These are phyloP conservation scores for Adansonia grandidieri DNA, from an alignment of 441 rosid genomes.

Conservation along the genomic window DNA sequence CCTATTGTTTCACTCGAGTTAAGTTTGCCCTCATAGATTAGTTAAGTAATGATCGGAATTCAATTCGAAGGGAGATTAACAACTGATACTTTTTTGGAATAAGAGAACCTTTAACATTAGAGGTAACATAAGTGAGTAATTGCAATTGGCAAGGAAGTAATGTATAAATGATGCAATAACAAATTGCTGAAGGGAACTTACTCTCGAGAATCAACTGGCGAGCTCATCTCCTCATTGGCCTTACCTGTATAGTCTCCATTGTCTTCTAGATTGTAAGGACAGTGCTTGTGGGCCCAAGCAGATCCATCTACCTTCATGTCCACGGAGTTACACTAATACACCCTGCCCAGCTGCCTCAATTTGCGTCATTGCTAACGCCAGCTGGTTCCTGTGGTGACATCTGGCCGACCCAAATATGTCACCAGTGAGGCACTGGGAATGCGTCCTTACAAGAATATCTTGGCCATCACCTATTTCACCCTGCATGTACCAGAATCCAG, in stretches of 20 bases:
- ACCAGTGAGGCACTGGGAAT: slow-evolving; percentile 61
- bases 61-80: background rate
- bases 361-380: slow-evolving; percentile 62
- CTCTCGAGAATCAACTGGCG: slow-evolving; percentile 66
- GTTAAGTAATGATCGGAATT: background rate
- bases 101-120: background rate
- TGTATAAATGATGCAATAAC: background rate
- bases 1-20: background rate
- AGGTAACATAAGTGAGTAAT: background rate
- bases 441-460: slow-evolving; percentile 67
- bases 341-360: slow-evolving; percentile 60
- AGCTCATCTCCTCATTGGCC: slow-evolving; percentile 46
- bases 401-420: slow-evolving; percentile 67
- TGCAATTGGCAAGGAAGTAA: background rate
- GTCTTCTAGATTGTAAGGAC: slow-evolving; percentile 50
- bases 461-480: slow-evolving; percentile 61
- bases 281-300: slow-evolving; percentile 57
- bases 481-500: slow-evolving; percentile 31
- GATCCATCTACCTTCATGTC: slow-evolving; percentile 64
- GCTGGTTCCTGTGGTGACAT: slow-evolving; percentile 53
- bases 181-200: slow-evolving; percentile 18
- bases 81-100: background rate
- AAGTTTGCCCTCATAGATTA: background rate
- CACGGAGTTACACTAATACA: slow-evolving; percentile 65
- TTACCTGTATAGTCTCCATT: slow-evolving; percentile 48